Percentiles rank a stretch among this genome's conserved stretches.
phyloP scores from a whole-genome alignment of 345 rosid species.

The Salix purpurea region DNA sequence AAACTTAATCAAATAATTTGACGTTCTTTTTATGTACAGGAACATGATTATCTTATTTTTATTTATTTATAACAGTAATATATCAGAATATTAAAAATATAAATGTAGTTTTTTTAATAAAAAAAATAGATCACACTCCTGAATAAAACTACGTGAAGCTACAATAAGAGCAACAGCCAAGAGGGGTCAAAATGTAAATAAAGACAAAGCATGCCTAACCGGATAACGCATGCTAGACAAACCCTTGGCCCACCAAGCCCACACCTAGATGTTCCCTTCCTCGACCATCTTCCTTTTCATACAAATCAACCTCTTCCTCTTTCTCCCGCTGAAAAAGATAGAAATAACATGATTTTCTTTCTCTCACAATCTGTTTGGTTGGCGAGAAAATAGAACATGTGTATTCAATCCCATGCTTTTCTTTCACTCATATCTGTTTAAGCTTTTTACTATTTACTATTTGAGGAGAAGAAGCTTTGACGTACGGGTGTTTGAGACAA shows the following conservation, averaged over 20 bases:
- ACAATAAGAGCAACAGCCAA: too few relatives aligned
- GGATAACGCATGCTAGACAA: conserved; percentile 47
- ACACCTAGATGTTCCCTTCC: conserved; percentile 27
- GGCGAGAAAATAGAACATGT: background rate
- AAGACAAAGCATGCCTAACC: conserved; percentile 42
- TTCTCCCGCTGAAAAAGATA: background rate
- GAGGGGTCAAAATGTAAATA: background rate
- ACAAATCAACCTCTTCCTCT: background rate
- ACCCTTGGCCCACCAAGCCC: conserved; percentile 35
- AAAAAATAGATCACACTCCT: too few relatives aligned
- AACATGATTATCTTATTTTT: too few relatives aligned
- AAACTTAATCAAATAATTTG: too few relatives aligned
- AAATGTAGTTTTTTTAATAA: too few relatives aligned
- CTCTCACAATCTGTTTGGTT: background rate
- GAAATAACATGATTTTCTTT: background rate
- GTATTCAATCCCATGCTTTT: too few relatives aligned
- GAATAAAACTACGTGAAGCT: too few relatives aligned
- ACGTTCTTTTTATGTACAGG: too few relatives aligned
- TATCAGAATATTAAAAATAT: too few relatives aligned
- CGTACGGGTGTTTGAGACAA: too few relatives aligned
- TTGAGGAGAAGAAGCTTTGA: background rate
- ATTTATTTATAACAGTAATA: too few relatives aligned
- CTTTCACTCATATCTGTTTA: too few relatives aligned
- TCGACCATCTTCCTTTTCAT: background rate
- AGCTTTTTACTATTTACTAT: background rate